Base-by-base conservation (phyloP, 768 basidiomycete species). In the Amanita exitialis region DNA sequence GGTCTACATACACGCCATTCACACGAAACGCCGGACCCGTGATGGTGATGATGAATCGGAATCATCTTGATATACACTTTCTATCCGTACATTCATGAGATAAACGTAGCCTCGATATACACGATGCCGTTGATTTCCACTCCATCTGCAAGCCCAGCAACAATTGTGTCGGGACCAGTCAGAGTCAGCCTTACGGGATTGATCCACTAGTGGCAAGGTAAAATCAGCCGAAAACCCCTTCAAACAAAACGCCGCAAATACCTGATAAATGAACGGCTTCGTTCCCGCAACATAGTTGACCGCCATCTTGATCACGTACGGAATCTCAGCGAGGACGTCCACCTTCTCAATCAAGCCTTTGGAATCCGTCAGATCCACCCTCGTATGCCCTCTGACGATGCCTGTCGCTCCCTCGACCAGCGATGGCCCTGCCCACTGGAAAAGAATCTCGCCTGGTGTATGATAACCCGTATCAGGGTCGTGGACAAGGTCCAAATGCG, bases 181-280 rank as follows among this genome's bases (percentile, higher is more conserved):
- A 78, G 64, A 15, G 58, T 56, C 38, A 79, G 56, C 27, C 66
- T 78, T 15, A 67, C 62, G 3, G 73, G 73, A 51, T 78, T 78
- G 32, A 64, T 53, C 72, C 73, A 79, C 78, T 79, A 53, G 8
- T n/a, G 50, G 49, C 51, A 39, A 18, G 25, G 2, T 34, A 44
- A 32, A 44, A 49, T 34, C 21, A 55, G 25, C 13, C n/a, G 50
- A 51, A 65, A 64, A 55, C 68, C 56, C 13, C 7, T 38, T 12
- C 6, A 18, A 39, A 28, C 28, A 41, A 45, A 54, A 7, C 48
- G 44, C 23, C 36, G 69, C 80, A 49, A 8, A 28, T 48, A 86
- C 92, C 79, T 94, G 90, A 66, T 95, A 96, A 64, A 95, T 87
- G 64, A 83, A 94, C 0, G 92, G 95, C 65, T 94, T 93, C 18